Base-by-base conservation (phyloP, 371 early-diverging fungal species). In the Rhizopus sp. region DNA sequence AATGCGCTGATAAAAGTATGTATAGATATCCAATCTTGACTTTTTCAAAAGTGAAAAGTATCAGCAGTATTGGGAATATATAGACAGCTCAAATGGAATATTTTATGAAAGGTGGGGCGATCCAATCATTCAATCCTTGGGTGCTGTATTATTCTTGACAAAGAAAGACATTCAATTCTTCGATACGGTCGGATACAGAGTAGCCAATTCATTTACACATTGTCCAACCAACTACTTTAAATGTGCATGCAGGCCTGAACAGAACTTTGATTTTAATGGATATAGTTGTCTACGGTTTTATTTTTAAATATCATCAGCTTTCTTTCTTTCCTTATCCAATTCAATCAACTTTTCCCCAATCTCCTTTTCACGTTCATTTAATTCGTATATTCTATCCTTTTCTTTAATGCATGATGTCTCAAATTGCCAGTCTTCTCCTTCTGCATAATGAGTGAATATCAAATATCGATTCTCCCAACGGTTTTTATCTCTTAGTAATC, bases 101-200 rank as follows among this genome's bases (percentile, higher is more conserved):
- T 98, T 91, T 65, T 96, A 96, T 71, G 99, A 98, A 64, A 78
- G 94, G 71, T 83, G 76, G 80, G 79, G 76, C 7, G 79, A 78
- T 57, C 76, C 73, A 29, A 54, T 75, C 29, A 71, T 78, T 32
- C 75, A 75, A 42, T 59, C 79, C 5, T 44, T 78, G 13, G 79
- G 69, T 17, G 67, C 69, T 29, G 59, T 66, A 0, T 50, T 73
- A 12, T 73, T 73, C 42, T 52, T 78, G 17, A 66, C 64, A 32
- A 75, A 72, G 47, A 55, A 66, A 0, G 67, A 78, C n/a, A 48
- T 78, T 37, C 79, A 78, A 40, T 69, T 69, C n/a, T 78, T 69
- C 69, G 70, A 78, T 7, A 60, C 73, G 42, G 64, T 78, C 45
- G 75, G 76, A 3, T 78, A 78, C 17, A 53, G 70, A 7, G 72